Conservation (phyloP, 1,284 basidiomycete species). For the Wallemia ichthyophaga region DNA sequence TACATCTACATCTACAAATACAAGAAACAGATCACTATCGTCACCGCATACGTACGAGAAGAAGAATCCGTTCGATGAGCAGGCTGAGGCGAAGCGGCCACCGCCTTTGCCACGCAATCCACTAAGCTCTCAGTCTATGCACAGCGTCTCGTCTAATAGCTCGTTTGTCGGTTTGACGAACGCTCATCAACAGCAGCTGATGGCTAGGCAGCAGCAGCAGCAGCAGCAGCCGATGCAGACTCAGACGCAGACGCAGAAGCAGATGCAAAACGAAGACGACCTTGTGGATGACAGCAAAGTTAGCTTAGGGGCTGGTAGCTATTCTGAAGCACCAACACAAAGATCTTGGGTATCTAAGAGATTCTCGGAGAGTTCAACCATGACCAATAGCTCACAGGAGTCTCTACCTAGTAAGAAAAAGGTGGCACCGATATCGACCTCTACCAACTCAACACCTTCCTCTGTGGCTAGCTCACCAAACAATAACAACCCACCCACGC, state of each 20-base stretch:
- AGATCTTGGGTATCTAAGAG: neutral
- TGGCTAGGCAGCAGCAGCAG: slow-evolving; percentile 5
- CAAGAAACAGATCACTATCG: slow-evolving; percentile 18
- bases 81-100: slow-evolving; percentile 6
- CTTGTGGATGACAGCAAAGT: slow-evolving; percentile 7
- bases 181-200: slow-evolving; percentile 4
- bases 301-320: slow-evolving; percentile 10
- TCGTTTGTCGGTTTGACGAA: slow-evolving; percentile 2
- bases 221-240: too few species aligned
- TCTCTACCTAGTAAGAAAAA: slow-evolving; percentile 1
- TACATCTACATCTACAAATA: slow-evolving; percentile 13
- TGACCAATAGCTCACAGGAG: neutral
- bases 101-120: slow-evolving; percentile 1
- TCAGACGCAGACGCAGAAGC: neutral
- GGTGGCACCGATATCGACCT: slow-evolving; percentile 3
- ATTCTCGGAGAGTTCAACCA: neutral
- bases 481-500: slow-evolving; percentile 2
- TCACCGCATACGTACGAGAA: slow-evolving; percentile 20
- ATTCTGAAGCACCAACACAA: neutral
- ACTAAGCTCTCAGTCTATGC: neutral
- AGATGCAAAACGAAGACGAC: slow-evolving; percentile 3
- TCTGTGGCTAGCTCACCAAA: slow-evolving; percentile 4
- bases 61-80: slow-evolving; percentile 7
- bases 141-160: neutral
- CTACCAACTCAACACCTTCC: slow-evolving; percentile 5